Base-by-base conservation (phyloP, 495 filamentous ascomycete species). In the Tuber microsphaerosporum region DNA sequence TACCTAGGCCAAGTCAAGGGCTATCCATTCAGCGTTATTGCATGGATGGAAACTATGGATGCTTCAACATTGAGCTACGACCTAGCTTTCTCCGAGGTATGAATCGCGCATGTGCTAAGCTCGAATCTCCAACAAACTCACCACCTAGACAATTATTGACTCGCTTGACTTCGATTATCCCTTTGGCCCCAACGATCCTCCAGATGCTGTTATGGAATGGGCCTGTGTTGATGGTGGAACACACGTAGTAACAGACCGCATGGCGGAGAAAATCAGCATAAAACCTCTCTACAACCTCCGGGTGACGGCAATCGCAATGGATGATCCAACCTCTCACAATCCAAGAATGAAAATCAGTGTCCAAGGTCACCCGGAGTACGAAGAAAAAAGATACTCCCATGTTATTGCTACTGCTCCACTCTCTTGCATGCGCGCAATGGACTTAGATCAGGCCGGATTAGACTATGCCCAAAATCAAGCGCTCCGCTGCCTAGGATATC, bases 381-480 rank as follows among this genome's bases (percentile, higher is more conserved):
- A 71, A n/a, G 16, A 31, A 37, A 75, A 45, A 34, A n/a, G 26
- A 10, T 85, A 84, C 65, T 72, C 73, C 71, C 75, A 78, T 41
- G 75, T 85, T 37, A 82, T 85, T 74, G 74, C 71, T 65, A 83
- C 83, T n/a, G 80, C 82, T 3, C 77, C 81, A 10, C 76, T 85
- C 4, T 78, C 77, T 9, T 81, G 75, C 71, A 72, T 85, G 43
- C 77, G 75, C 26, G 75, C 71, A 26, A 84, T 85, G 31, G 76
- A 85, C 73, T 73, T 84, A 16, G 71, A 56, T 5, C 73, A 73
- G 7, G 77, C 83, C 4, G 17, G 75, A 22, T 73, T 83, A 8
- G 39, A 69, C 31, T 81, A 77, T 39, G 70, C 26, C 20, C 74
- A 76, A 61, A 80, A 84, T 26, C 70, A 74, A 46, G 83, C 81